Evolutionary conservation across 1,284 basidiomycete species (phyloP), one percentile per base, ranked within the genome.

Genomic region (Leccinum colubrinum): DNA sequence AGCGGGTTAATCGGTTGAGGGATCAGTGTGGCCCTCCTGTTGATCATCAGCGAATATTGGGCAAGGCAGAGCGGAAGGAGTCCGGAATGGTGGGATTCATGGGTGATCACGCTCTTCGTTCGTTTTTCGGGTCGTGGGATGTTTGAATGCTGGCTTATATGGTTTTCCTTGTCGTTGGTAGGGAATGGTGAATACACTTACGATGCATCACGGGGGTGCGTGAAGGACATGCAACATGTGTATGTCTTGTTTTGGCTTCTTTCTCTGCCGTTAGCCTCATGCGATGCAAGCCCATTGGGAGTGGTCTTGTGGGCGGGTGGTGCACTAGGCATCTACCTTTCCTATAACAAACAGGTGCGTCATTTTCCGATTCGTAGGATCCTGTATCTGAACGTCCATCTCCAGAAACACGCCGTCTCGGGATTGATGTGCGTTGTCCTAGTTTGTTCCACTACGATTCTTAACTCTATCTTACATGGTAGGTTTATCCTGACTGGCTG

Each of bases 141-240:
- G 9, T 22, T 66, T 12, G 64, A 55, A 27, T 55, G 20, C 33
- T 7, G n/a, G 43, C 48, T 43, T 22, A 51, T 46, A 7, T 39
- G 6, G 37, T 39, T 14, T 39, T 39, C 14, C 3, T 39, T 46
- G 43, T 46, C 43, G 17, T 46, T 57, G 56, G 30, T 20, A 76
- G 72, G 70, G 73, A 41, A 58, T 66, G 81, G 88, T 97, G 61
- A 98, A 98, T 69, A 97, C 95, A 0, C 97, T 98, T 71, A 97
- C 95, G 1, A 94, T 96, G 72, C 93, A 95, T 71, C 90, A 86
- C 60, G 93, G 93, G 25, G 80, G 81, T 15, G 75, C 71, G 22
- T 25, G 64, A 96, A 97, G 74, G 93, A 97, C 72, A 91, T 97
- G 90, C 95, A 97, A 70, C 95, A 97, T 74, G 96, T 94, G 85